Percentiles rank a stretch among this genome's conserved stretches.
Evolutionary conservation across 768 basidiomycete genomes (phyloP).

Genomic region (Suillus sp.): DNA sequence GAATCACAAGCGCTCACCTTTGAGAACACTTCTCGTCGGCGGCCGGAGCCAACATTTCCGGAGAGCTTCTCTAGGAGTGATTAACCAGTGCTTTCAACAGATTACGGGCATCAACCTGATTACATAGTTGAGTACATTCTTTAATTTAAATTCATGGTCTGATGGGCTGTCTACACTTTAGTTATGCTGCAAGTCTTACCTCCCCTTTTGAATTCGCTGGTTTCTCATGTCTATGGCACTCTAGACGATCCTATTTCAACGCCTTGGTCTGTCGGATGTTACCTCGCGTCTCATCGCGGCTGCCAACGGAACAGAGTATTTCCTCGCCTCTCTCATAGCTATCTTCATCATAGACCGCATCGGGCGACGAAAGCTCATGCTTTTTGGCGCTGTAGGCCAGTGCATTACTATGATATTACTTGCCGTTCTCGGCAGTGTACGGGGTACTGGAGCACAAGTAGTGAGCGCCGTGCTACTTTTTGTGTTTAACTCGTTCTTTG

Average conservation of each 20-base stretch:
- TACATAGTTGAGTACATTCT: constrained; percentile 46
- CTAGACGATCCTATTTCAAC: constrained; percentile 55
- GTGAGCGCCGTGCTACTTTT: constrained; percentile 60
- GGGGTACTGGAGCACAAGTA: constrained; percentile 49
- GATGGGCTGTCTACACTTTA: constrained; percentile 8
- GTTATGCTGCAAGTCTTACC: constrained; percentile 33
- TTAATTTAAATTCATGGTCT: neutral
- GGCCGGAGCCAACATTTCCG: constrained; percentile 65
- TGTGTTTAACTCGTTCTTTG: constrained; percentile 74
- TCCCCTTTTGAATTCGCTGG: neutral
- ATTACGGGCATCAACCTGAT: constrained; percentile 69
- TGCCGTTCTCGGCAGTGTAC: constrained; percentile 56
- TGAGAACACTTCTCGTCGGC: constrained; percentile 56
- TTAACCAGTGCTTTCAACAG: constrained; percentile 69
- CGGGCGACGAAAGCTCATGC: constrained; percentile 71
- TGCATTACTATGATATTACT: constrained; percentile 60
- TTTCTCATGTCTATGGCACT: neutral
- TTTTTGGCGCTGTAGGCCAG: constrained; percentile 68
- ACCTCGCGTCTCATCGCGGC: constrained; percentile 65
- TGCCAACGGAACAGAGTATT: constrained; percentile 72
- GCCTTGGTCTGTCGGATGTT: constrained; percentile 57
- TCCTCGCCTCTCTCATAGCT: constrained; percentile 69
- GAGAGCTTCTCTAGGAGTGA: constrained; percentile 53
- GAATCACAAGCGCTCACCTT: constrained; percentile 24
- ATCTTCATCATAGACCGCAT: constrained; percentile 73